These are phyloP conservation scores for Tuber indicum DNA, from an alignment of 495 filamentous ascomycete species.

Conservation along the genomic window DNA sequence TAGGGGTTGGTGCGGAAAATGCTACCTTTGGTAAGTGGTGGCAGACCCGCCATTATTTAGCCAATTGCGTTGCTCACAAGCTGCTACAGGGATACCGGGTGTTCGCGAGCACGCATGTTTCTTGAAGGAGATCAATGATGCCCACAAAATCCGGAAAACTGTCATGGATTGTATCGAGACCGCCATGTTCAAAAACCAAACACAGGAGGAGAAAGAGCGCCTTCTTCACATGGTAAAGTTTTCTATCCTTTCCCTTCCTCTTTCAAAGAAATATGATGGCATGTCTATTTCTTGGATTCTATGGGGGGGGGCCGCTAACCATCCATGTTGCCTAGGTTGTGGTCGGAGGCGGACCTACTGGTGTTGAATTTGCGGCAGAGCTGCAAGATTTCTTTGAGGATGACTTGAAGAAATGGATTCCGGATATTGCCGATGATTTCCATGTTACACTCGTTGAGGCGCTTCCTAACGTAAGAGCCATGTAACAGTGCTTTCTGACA, in stretches of 20 bases:
- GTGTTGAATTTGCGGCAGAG: constrained; percentile 97
- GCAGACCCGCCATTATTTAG: not conserved
- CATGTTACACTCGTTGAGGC: constrained; percentile 96
- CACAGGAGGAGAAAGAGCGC: constrained; percentile 80
- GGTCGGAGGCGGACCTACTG: constrained; percentile 93
- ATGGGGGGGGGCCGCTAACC: constrained; percentile 8
- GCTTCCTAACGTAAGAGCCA: constrained; percentile 66
- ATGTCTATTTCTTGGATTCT: constrained; percentile 10
- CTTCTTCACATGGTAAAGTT: constrained; percentile 78
- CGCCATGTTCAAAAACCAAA: constrained; percentile 95
- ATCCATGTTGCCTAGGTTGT: constrained; percentile 51
- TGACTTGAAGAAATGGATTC: constrained; percentile 95
- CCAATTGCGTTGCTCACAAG: not conserved
- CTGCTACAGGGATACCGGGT: constrained; percentile 66
- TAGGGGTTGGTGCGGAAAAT: constrained; percentile 95
- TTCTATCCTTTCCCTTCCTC: not conserved
- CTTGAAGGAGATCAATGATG: constrained; percentile 94
- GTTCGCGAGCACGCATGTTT: constrained; percentile 95
- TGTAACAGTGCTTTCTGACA: constrained; percentile 1
- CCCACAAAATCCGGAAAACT: constrained; percentile 89
- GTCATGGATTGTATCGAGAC: constrained; percentile 99
- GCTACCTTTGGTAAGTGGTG: constrained; percentile 79
- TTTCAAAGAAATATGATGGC: not conserved
- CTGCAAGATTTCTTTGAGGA: constrained; percentile 98
- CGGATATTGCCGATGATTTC: constrained; percentile 89